Conservation (phyloP, 257 asterid genomes). For the Solanum pennellii region DNA sequence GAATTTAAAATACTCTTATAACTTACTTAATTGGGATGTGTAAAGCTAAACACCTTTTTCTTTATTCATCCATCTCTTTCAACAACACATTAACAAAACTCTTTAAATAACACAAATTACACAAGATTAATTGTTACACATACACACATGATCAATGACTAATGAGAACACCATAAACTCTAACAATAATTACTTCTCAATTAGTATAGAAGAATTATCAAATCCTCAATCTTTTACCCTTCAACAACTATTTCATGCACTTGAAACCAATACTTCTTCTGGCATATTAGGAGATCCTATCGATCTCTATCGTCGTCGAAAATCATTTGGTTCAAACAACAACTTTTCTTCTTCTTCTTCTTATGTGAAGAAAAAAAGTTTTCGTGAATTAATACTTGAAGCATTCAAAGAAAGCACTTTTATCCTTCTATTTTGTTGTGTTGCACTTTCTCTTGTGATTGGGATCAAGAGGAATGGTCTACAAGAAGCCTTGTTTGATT, state of each 20-base stretch:
- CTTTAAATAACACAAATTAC: not conserved
- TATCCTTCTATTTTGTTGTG: constrained; percentile 25
- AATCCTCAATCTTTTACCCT: not conserved
- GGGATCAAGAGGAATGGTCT: constrained; percentile 21
- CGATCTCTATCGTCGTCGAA: constrained; percentile 14
- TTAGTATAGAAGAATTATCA: constrained; percentile 7
- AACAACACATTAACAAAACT: not conserved
- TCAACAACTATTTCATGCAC: not conserved
- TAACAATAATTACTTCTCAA: not conserved
- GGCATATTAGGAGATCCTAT: constrained; percentile 17
- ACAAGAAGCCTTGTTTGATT: constrained; percentile 11
- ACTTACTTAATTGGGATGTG: not conserved
- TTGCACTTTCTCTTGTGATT: constrained; percentile 17
- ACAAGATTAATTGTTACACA: not conserved
- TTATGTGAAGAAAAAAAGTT: not conserved
- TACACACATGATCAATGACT: not conserved
- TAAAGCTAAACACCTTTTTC: not conserved
- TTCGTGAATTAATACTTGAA: not conserved
- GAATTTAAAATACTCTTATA: not conserved
- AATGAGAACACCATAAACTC: not conserved
- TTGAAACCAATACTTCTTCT: constrained; percentile 3
- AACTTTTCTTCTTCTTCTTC: not conserved
- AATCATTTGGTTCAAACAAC: constrained; percentile 17
- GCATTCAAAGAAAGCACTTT: constrained; percentile 19
- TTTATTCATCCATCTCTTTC: not conserved